Percentiles rank a stretch among this genome's conserved stretches.
These are phyloP conservation scores for Stromatinia cepivora DNA, from an alignment of 2,329 filamentous ascomycete genomes.

Conservation along the genomic window DNA sequence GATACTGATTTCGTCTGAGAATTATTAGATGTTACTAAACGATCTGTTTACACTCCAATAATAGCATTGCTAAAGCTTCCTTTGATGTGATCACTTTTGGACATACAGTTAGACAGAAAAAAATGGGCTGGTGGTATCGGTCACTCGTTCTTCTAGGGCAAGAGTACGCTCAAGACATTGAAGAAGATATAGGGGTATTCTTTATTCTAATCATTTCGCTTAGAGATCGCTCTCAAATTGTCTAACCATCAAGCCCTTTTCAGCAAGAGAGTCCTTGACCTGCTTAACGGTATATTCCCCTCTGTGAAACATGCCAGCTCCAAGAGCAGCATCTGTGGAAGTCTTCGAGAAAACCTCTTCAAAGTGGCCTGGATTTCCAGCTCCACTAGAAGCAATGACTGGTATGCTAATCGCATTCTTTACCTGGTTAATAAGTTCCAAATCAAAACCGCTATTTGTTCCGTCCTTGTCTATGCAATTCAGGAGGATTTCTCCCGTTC, in stretches of 20 bases:
- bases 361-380: slow-evolving; percentile 85
- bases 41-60: not conserved
- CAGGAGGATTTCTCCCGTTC: slow-evolving; percentile 86
- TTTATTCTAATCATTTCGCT: not conserved
- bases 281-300: slow-evolving; percentile 93
- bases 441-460: slow-evolving; percentile 89
- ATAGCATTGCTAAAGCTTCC: not conserved
- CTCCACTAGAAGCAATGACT: slow-evolving; percentile 92
- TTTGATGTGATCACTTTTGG: not conserved
- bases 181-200: not conserved
- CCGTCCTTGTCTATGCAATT: slow-evolving; percentile 99
- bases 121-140: too few relatives aligned
- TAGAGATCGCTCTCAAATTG: slow-evolving; percentile 59
- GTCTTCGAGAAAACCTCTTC: slow-evolving; percentile 86
- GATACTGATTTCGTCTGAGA: too few relatives aligned
- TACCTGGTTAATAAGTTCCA: slow-evolving; percentile 86
- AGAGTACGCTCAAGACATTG: not conserved
- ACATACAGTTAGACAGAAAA: not conserved
- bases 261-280: slow-evolving; percentile 79
- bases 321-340: slow-evolving; percentile 84
- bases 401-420: slow-evolving; percentile 87
- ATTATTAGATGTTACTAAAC: too few relatives aligned
- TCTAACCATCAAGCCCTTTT: slow-evolving; percentile 74
- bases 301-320: slow-evolving; percentile 96
- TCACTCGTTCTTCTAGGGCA: too few relatives aligned